Evolutionary conservation across 768 basidiomycete genomes (phyloP).

Genomic region (Floccularia luteovirens): DNA sequence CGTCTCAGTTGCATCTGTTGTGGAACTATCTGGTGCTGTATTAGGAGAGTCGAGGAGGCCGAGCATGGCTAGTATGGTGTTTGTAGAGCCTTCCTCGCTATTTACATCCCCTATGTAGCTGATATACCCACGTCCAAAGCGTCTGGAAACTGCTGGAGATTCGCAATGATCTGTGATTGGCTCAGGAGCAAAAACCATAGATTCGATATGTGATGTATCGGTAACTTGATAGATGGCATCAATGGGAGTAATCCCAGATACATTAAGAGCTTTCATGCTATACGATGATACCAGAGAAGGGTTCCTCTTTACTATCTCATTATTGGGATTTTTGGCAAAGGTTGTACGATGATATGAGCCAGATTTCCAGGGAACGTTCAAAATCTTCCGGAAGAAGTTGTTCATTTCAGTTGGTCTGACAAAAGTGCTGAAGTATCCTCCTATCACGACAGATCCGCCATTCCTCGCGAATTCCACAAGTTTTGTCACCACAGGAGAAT

Average conservation of each 20-base stretch:
- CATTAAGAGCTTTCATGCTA: slow-evolving; percentile 35
- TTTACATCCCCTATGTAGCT: slow-evolving; percentile 38
- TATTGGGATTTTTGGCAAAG: slow-evolving; percentile 21
- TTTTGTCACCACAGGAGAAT: slow-evolving; percentile 14
- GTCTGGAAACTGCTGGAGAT: slow-evolving; percentile 22
- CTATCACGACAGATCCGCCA: slow-evolving; percentile 30
- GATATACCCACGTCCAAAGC: slow-evolving; percentile 23
- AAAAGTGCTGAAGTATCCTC: slow-evolving; percentile 22
- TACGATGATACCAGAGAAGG: slow-evolving; percentile 18
- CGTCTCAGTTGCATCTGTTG: neutral
- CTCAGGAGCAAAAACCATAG: slow-evolving; percentile 16
- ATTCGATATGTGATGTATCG: slow-evolving; percentile 14
- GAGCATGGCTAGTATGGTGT: slow-evolving; percentile 27
- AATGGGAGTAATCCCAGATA: slow-evolving; percentile 20
- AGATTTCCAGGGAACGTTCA: slow-evolving; percentile 26
- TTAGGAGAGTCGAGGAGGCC: slow-evolving; percentile 18
- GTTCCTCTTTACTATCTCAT: slow-evolving; percentile 19
- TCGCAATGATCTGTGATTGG: slow-evolving; percentile 16
- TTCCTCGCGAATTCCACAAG: slow-evolving; percentile 27
- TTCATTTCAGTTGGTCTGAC: slow-evolving; percentile 15
- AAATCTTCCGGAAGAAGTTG: slow-evolving; percentile 19
- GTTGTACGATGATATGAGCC: slow-evolving; percentile 33
- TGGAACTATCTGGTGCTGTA: neutral
- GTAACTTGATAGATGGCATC: slow-evolving; percentile 23
- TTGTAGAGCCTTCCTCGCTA: slow-evolving; percentile 24